A percentile compares a stretch with the other conserved stretches of the same genome.
Evolutionary conservation across 805 yeast genomes (phyloP).

Genomic region (Wickerhamiella alocasiicola): DNA sequence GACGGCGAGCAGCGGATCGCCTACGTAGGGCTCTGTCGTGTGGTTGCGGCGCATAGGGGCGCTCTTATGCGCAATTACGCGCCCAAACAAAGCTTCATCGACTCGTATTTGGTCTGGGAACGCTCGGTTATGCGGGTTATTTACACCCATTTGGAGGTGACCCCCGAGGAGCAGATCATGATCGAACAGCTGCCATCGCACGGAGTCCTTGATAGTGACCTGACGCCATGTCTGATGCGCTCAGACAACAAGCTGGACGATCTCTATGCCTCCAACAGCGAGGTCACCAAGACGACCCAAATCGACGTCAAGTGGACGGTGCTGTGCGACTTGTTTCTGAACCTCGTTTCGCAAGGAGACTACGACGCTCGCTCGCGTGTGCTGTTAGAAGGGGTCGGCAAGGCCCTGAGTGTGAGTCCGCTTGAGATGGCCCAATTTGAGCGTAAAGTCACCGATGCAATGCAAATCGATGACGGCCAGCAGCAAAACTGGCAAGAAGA

Average conservation of each 20-base stretch:
- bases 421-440: slow-evolving; percentile 81
- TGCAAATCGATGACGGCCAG: slow-evolving; percentile 74
- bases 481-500: slow-evolving; percentile 67
- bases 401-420: slow-evolving; percentile 41
- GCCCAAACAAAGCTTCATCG: slow-evolving; percentile 37
- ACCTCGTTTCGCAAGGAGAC: slow-evolving; percentile 66
- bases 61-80: slow-evolving; percentile 45
- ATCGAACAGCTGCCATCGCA: slow-evolving; percentile 75
- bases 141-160: slow-evolving; percentile 69
- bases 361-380: slow-evolving; percentile 86
- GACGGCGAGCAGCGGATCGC: slow-evolving; percentile 81
- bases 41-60: slow-evolving; percentile 70
- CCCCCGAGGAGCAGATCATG: slow-evolving; percentile 71
- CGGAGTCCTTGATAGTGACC: slow-evolving; percentile 63
- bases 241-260: slow-evolving; percentile 12
- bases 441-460: slow-evolving; percentile 74
- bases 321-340: slow-evolving; percentile 76
- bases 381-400: slow-evolving; percentile 57
- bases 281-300: slow-evolving; percentile 27
- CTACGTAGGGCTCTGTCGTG: slow-evolving; percentile 71
- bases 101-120: slow-evolving; percentile 77
- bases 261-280: slow-evolving; percentile 5
- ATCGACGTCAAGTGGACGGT: slow-evolving; percentile 88
- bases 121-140: slow-evolving; percentile 54
- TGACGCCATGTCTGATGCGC: slow-evolving; percentile 44